Evolutionary conservation across 257 asterid species (phyloP).

Genomic region (Penstemon barbatus): DNA sequence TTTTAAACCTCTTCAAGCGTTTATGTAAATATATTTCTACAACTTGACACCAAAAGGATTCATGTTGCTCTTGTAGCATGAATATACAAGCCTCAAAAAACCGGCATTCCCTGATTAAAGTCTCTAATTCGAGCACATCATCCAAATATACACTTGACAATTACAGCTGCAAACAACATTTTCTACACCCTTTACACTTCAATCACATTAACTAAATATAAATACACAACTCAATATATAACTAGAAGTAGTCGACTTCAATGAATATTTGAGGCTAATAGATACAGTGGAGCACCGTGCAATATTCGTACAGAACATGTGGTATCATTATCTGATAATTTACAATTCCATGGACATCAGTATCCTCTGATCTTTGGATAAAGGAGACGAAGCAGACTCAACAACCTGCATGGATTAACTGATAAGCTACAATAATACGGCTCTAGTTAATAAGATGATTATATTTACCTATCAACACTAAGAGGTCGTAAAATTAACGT

Average conservation of each 20-base stretch:
- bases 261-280: constrained; percentile 12
- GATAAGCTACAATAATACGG: constrained; percentile 3
- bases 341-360: constrained; percentile 72
- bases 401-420: constrained; percentile 50
- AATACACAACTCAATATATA: constrained; percentile 31
- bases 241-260: constrained; percentile 25
- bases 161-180: constrained; percentile 15
- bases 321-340: constrained; percentile 20
- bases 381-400: constrained; percentile 48
- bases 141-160: constrained; percentile 22
- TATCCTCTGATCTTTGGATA: constrained; percentile 47
- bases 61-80: too few relatives aligned
- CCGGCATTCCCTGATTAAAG: background rate
- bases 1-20: too few relatives aligned
- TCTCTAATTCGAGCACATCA: constrained; percentile 8
- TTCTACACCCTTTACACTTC: constrained; percentile 32
- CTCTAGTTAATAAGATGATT: too few relatives aligned
- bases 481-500: too few relatives aligned
- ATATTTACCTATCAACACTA: too few relatives aligned
- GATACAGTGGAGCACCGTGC: constrained; percentile 10
- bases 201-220: constrained; percentile 23
- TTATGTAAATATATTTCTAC: too few relatives aligned
- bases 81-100: too few relatives aligned
- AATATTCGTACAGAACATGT: constrained; percentile 7
- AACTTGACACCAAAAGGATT: too few relatives aligned